A percentile compares a stretch with the other conserved stretches of the same genome.
Conservation (phyloP, 225 moss, liverwort and hornwort genomes). For the Thuidium tamariscinum region DNA sequence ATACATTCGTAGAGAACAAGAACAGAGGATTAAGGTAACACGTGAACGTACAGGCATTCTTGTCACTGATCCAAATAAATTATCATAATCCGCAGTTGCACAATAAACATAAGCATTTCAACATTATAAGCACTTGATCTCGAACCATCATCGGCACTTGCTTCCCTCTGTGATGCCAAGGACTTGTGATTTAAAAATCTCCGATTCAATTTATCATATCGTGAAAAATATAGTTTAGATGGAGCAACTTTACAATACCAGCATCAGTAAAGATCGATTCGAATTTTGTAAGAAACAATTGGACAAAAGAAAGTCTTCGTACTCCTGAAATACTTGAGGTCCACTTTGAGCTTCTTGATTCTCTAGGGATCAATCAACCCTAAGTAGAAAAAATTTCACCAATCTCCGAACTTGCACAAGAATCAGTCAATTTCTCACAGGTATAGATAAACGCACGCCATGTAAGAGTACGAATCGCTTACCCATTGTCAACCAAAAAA, state of each 20-base stretch:
- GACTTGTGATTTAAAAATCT: not conserved
- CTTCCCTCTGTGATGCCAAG: not conserved
- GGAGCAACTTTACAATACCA: not conserved
- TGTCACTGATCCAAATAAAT: not conserved
- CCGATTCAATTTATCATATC: not conserved
- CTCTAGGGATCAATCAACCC: not conserved
- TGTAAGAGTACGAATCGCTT: not conserved
- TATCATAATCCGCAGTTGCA: not conserved
- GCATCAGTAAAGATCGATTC: not conserved
- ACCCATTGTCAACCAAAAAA: conserved; percentile 5
- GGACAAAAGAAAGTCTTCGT: not conserved
- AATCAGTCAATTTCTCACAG: not conserved
- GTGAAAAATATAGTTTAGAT: not conserved
- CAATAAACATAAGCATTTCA: not conserved
- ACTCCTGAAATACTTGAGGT: not conserved
- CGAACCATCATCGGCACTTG: not conserved
- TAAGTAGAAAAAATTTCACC: not conserved
- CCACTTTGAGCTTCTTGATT: not conserved
- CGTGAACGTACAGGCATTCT: not conserved
- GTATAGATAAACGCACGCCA: not conserved
- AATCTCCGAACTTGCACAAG: not conserved
- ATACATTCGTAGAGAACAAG: not conserved
- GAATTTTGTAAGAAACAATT: not conserved
- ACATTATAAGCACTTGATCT: not conserved
- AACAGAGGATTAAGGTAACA: not conserved